phyloP scores from a whole-genome alignment of 2,329 filamentous ascomycete species.

The Hypoxylon sp. region DNA sequence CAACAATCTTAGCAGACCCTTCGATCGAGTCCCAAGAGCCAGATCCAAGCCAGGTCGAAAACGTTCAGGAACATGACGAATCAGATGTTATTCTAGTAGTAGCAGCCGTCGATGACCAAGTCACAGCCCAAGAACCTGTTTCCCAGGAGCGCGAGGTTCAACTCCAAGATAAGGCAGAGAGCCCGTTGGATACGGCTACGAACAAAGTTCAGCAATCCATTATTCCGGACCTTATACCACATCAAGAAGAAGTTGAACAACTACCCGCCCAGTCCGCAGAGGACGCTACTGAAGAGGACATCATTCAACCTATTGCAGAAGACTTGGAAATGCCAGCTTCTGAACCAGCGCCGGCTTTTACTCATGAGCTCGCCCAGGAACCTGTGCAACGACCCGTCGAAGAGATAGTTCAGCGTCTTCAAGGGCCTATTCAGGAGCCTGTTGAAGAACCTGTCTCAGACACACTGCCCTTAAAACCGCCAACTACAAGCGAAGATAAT shows the following conservation, averaged over 20 bases:
- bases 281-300: neutral
- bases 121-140: neutral
- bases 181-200: neutral
- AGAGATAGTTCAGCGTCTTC: neutral
- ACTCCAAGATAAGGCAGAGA: slow-evolving; percentile 1
- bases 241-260: neutral
- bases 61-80: neutral
- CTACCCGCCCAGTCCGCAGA: neutral
- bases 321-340: neutral
- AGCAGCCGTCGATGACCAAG: neutral
- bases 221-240: no score
- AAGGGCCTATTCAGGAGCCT: neutral
- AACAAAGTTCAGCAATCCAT: neutral
- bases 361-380: neutral
- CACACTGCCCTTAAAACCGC: neutral
- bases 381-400: no score
- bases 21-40: neutral
- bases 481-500: neutral
- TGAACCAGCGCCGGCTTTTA: neutral
- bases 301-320: slow-evolving; percentile 1
- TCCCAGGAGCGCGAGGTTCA: neutral
- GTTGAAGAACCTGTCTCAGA: neutral
- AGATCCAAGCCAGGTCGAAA: neutral
- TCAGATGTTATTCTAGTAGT: neutral
- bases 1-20: neutral